Base-by-base conservation (phyloP, 2,329 filamentous ascomycete genomes). In the Alternaria metachromatica region DNA sequence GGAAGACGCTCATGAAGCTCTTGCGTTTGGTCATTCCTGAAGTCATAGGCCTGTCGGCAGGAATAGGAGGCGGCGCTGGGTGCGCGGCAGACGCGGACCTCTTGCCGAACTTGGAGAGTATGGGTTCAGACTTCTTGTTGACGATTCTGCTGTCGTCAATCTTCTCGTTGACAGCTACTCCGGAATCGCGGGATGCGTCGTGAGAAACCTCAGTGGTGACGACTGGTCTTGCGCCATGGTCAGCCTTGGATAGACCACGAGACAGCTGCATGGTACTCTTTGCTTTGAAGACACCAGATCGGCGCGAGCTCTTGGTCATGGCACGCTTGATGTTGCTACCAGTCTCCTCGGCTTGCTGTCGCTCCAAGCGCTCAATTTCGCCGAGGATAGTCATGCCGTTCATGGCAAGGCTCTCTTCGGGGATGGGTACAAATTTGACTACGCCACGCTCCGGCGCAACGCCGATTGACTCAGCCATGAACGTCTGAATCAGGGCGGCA, bases 401-500 rank as follows among this genome's bases (percentile, higher is more conserved):
- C 56, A 85, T 89, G 0, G 91, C 93, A 15, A 92, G 80, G 66
- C 91, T 90, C 60, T 93, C 90, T 72, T 95, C 92, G 0, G 86
- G 78, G 5, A 93, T 87, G 1, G 90, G 82, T 7, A 89, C 80
- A 72, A 95, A 97, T 33, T 89, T 88, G 60, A 97, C 81, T 33
- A 94, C 85, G 2, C 94, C 93, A 43, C 92, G 87, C 1, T 87
- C 83, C 0, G 89, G 79, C 0, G 84, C 73, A 3, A 97, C 92
- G 2, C 87, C 87, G 0, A 97, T 83, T 1, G 89, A 84, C 23
- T 93, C 90, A 13, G 89, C 85, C 78, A 97, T 86, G 76, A 92
- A 90, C n/a, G 84, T 85, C 75, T 96, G 92, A 4, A 96, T 87
- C 18, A 96, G 81, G n/a, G 86, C 85, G 1, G 92, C 89, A 78